These are phyloP conservation scores for Bipolaris gigantea DNA, from an alignment of 2,329 filamentous ascomycete genomes.

Conservation along the genomic window DNA sequence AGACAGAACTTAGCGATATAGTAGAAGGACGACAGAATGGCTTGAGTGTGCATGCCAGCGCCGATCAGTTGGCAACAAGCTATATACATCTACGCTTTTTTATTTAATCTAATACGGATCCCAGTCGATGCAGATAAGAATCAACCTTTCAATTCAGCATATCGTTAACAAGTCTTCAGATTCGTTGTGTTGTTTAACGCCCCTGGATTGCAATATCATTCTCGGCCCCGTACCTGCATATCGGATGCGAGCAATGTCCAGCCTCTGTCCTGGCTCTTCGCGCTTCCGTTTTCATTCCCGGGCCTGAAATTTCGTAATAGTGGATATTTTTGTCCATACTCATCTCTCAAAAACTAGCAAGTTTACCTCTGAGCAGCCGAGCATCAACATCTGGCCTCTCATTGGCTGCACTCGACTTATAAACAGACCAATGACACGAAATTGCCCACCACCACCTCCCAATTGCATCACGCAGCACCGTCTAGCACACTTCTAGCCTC, in stretches of 20 bases:
- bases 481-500: slow-evolving; percentile 15
- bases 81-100: no score
- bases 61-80: no score
- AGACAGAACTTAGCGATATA: no score
- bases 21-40: no score
- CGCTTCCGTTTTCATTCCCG: neutral
- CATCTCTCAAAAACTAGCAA: slow-evolving; percentile 13
- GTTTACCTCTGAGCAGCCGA: slow-evolving; percentile 11
- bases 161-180: no score
- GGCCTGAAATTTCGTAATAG: slow-evolving; percentile 23
- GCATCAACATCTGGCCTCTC: slow-evolving; percentile 17
- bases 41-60: no score
- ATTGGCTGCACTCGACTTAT: slow-evolving; percentile 32
- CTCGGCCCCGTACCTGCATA: neutral
- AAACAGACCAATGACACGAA: slow-evolving; percentile 33
- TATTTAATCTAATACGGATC: no score
- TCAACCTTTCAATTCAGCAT: no score
- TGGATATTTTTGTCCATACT: slow-evolving; percentile 24
- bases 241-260: neutral
- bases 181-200: no score
- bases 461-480: slow-evolving; percentile 31
- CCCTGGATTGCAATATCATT: no score
- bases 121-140: no score
- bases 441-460: slow-evolving; percentile 26
- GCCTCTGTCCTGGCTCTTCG: neutral